Evolutionary conservation across 176 grass and related monocot genomes (phyloP).

Genomic region (Musa schizocarpa): DNA sequence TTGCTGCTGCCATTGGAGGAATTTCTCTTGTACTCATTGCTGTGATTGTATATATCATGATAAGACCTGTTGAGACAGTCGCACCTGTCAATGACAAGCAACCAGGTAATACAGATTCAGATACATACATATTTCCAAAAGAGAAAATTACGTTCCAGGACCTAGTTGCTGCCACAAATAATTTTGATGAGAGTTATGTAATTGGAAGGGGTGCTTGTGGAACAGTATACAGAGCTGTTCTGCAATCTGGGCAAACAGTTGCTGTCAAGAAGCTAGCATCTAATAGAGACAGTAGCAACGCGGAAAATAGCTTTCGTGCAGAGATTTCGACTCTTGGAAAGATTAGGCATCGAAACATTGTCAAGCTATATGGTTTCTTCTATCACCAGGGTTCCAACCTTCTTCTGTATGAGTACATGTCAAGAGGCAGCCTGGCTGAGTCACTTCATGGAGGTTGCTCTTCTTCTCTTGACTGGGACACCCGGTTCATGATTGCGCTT

Average conservation of each 20-base stretch:
- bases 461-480: slow-evolving; percentile 72
- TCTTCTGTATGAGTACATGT: slow-evolving; percentile 88
- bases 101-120: slow-evolving; percentile 29
- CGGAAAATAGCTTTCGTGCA: slow-evolving; percentile 85
- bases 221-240: slow-evolving; percentile 74
- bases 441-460: slow-evolving; percentile 75
- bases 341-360: slow-evolving; percentile 97
- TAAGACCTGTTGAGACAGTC: slow-evolving; percentile 84
- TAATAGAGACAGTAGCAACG: slow-evolving; percentile 84
- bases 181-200: slow-evolving; percentile 86
- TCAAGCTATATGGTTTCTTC: slow-evolving; percentile 92
- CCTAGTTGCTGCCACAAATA: slow-evolving; percentile 70
- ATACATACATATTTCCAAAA: slow-evolving; percentile 55
- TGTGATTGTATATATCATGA: slow-evolving; percentile 73
- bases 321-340: slow-evolving; percentile 98
- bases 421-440: slow-evolving; percentile 88
- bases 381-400: slow-evolving; percentile 92
- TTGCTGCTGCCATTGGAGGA: slow-evolving; percentile 73
- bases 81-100: slow-evolving; percentile 90
- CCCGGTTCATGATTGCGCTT: slow-evolving; percentile 65
- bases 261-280: slow-evolving; percentile 94
- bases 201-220: slow-evolving; percentile 89
- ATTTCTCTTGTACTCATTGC: slow-evolving; percentile 93
- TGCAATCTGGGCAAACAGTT: slow-evolving; percentile 58
- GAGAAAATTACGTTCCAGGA: slow-evolving; percentile 84